Evolutionary conservation across 805 yeast genomes (phyloP), one percentile per base, ranked within the genome.

Genomic region (Lipomyces spencermartinsiae): DNA sequence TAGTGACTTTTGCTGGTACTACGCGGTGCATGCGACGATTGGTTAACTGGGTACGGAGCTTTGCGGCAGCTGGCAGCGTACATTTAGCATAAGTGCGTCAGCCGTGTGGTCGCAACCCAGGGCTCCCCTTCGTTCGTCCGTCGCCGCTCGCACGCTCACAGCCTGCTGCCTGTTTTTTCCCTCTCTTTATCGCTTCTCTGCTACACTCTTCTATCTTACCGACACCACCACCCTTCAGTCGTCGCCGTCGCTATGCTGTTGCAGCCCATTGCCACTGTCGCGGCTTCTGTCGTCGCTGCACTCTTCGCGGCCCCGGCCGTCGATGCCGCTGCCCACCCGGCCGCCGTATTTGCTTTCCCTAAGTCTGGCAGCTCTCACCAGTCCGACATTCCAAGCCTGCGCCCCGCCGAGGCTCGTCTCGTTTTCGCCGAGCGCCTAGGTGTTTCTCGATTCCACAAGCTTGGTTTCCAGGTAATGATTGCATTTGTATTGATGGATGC

Each of bases 331-430:
- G 66, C 71, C 35, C 72, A 64, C 46, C 70, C 70, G 58, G 72
- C 72, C 57, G 61, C 72, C 60, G 72, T 67, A 59, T 69, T 64
- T 49, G 72, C 72, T 19, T 69, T 69, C 69, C 72, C 72, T 31
- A 63, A 69, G 71, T 7, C 68, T 62, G 58, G 59, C 31, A 29
- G 57, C 33, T 64, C 64, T 4, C 59, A 55, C 59, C 59, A 62
- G 58, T 66, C 61, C 64, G 68, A 71, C 59, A 67, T 71, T 43
- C 73, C 73, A 35, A 55, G 65, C 54, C 63, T 71, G 37, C 69
- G 70, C 75, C 89, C 87, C 76, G 90, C 88, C 78, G 88, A 87
- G 84, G 83, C 86, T 73, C 86, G 87, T 80, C 84, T 87, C 76
- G 89, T 86, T 74, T 86, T 87, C 80, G 87, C 87, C 75, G 73